phyloP scores from a whole-genome alignment of 148 eudicot species.

The Fagopyrum esculentum region DNA sequence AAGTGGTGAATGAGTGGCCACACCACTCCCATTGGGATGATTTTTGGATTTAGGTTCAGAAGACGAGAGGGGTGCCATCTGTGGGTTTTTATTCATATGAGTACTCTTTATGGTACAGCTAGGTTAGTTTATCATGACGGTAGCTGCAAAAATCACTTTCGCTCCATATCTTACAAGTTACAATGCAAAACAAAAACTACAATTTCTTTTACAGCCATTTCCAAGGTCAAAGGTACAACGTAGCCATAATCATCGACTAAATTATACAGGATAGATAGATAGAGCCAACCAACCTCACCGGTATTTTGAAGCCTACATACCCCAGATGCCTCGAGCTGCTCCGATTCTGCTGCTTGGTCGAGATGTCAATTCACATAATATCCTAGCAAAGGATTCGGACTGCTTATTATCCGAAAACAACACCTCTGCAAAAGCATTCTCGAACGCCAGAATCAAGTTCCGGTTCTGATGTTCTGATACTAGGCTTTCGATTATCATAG shows the following conservation, averaged over 20 bases:
- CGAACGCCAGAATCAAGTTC: slow-evolving; percentile 62
- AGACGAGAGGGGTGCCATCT: too few species aligned
- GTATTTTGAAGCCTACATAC: slow-evolving; percentile 39
- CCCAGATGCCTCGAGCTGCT: slow-evolving; percentile 82
- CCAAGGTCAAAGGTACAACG: not conserved
- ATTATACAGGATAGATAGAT: not conserved
- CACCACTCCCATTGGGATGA: too few species aligned
- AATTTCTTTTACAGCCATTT: not conserved
- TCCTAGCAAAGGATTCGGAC: slow-evolving; percentile 78
- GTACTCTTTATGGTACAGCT: too few species aligned
- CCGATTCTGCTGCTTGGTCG: slow-evolving; percentile 70
- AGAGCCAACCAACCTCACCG: not conserved
- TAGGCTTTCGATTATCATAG: slow-evolving; percentile 68
- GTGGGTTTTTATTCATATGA: too few species aligned
- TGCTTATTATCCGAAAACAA: slow-evolving; percentile 75
- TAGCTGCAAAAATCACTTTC: not conserved
- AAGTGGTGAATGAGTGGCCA: too few species aligned
- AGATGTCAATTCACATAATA: slow-evolving; percentile 78
- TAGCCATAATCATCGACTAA: not conserved
- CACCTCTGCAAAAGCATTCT: slow-evolving; percentile 83
- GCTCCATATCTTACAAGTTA: not conserved
- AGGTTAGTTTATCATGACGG: not conserved
- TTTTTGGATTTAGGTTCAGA: too few species aligned
- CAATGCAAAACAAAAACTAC: not conserved
- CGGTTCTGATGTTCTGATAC: slow-evolving; percentile 90